Conservation (phyloP, 1,284 basidiomycete species). For the Ceratobasidium sp. region DNA sequence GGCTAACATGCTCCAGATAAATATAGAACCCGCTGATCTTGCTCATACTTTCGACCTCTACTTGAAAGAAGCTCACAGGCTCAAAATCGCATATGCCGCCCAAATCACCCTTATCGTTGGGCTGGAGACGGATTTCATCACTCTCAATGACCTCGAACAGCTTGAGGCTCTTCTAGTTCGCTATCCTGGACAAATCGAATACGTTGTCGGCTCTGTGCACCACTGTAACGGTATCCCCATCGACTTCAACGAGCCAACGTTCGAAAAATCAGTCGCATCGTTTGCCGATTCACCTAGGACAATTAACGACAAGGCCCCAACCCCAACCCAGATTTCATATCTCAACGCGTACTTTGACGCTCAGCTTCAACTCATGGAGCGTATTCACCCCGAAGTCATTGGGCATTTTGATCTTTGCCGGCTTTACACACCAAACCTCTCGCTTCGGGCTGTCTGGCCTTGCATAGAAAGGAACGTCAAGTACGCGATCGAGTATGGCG, state of each 20-base stretch:
- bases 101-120: constrained; percentile 86
- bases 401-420: constrained; percentile 94
- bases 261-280: constrained; percentile 66
- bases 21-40: constrained; percentile 65
- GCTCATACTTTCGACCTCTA: constrained; percentile 75
- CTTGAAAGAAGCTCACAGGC: constrained; percentile 79
- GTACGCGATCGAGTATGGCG: constrained; percentile 85
- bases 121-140: constrained; percentile 93
- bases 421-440: constrained; percentile 76
- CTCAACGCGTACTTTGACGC: constrained; percentile 84
- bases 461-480: constrained; percentile 82
- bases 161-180: constrained; percentile 66
- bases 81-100: constrained; percentile 71
- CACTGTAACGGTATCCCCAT: constrained; percentile 91
- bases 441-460: constrained; percentile 69
- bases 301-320: not conserved
- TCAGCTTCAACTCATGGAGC: constrained; percentile 77
- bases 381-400: constrained; percentile 87
- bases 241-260: constrained; percentile 88
- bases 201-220: constrained; percentile 93
- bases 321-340: constrained; percentile 62
- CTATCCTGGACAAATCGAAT: constrained; percentile 75
- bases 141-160: constrained; percentile 71
- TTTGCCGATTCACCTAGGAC: constrained; percentile 48
- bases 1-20: constrained; percentile 59